Evolutionary conservation across 2,329 filamentous ascomycete genomes (phyloP).

Genomic region (Fusarium hainanense): DNA sequence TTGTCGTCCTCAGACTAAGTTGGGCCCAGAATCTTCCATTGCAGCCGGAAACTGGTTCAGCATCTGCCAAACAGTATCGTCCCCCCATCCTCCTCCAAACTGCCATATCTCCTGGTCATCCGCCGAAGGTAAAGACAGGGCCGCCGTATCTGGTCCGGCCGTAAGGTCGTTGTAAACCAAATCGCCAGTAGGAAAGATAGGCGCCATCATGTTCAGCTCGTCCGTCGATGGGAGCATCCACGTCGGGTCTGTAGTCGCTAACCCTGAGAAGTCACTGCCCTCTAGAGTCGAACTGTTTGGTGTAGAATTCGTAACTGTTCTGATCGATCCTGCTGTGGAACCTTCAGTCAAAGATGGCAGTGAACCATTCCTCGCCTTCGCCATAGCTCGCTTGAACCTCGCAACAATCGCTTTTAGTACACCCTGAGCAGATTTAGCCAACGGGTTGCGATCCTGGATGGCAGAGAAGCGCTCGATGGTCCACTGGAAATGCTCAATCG

Average conservation of each 20-base stretch:
- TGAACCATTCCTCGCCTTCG: conserved; percentile 39
- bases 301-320: conserved; percentile 23
- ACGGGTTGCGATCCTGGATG: conserved; percentile 64
- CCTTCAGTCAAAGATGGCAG: conserved; percentile 16
- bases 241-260: conserved; percentile 36
- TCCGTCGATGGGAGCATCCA: conserved; percentile 59
- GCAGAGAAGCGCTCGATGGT: conserved; percentile 67
- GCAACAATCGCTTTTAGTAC: conserved; percentile 66
- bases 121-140: conserved; percentile 33
- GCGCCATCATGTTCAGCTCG: conserved; percentile 63
- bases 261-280: conserved; percentile 8
- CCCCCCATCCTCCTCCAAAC: conserved; percentile 66
- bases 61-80: conserved; percentile 67
- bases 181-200: conserved; percentile 68
- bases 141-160: conserved; percentile 52
- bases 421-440: conserved; percentile 65
- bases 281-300: conserved; percentile 25
- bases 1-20: conserved; percentile 1
- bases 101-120: conserved; percentile 52
- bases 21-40: conserved; percentile 18
- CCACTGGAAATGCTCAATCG: conserved; percentile 69
- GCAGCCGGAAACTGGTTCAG: conserved; percentile 61
- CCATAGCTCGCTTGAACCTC: conserved; percentile 64
- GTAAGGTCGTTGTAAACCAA: conserved; percentile 67
- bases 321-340: conserved; percentile 4